These are phyloP conservation scores for Prunus davidiana DNA, from an alignment of 306 rosid species.

Conservation along the genomic window DNA sequence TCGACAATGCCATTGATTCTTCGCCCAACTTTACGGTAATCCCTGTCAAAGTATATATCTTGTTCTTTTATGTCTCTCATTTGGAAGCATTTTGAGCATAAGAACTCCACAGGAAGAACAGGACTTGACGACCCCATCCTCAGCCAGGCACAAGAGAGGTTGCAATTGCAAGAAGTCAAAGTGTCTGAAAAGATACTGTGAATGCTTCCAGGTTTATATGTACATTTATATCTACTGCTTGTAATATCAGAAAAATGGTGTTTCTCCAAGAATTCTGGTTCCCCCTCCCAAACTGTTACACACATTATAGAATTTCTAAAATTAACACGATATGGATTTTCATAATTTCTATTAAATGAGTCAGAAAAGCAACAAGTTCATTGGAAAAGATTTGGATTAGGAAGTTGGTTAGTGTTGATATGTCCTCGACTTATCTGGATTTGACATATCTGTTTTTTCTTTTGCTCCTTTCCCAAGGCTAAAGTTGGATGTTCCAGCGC, in stretches of 20 bases:
- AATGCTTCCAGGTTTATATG: slow-evolving; percentile 32
- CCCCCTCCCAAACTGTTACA: neutral
- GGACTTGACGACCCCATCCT: slow-evolving; percentile 5
- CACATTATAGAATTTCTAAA: neutral
- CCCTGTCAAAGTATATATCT: neutral
- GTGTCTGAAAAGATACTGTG: slow-evolving; percentile 30
- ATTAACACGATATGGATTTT: neutral
- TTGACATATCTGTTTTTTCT: neutral
- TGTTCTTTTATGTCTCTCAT: neutral
- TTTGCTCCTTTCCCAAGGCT: slow-evolving; percentile 10
- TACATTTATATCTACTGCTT: neutral
- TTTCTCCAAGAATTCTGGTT: neutral
- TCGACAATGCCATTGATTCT: slow-evolving; percentile 8
- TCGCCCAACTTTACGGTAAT: slow-evolving; percentile 20
- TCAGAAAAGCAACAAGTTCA: neutral
- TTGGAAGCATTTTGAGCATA: slow-evolving; percentile 7
- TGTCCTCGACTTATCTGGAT: neutral
- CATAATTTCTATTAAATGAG: neutral
- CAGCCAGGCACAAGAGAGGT: slow-evolving; percentile 38
- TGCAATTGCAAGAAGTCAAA: slow-evolving; percentile 42
- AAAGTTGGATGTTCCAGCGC: slow-evolving; percentile 29
- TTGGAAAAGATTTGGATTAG: neutral
- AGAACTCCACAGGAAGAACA: slow-evolving; percentile 23
- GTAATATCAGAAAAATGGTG: neutral
- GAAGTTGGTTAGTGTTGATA: neutral